Conservation (phyloP, 768 basidiomycete genomes). For the Ramaria sp. region DNA sequence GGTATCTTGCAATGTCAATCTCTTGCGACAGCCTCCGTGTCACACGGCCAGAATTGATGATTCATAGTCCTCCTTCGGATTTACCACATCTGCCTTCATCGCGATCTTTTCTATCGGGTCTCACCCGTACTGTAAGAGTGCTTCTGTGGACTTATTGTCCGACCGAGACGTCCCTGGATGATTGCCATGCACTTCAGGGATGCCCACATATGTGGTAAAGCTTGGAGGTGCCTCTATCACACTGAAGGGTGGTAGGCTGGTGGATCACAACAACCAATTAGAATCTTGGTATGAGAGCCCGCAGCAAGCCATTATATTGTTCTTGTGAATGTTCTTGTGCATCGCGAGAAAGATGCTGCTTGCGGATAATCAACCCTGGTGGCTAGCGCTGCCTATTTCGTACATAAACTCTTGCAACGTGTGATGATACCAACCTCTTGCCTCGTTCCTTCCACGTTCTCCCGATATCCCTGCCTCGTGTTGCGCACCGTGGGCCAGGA, state of each 20-base stretch:
- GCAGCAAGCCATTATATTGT: too few species aligned
- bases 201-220: too few species aligned
- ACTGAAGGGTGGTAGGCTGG: too few species aligned
- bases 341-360: neutral
- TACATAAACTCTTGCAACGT: neutral
- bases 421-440: neutral
- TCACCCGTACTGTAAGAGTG: too few species aligned
- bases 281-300: too few species aligned
- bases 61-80: neutral
- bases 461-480: conserved; percentile 1
- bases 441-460: conserved; percentile 9
- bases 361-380: neutral
- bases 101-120: neutral
- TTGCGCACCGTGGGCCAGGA: neutral
- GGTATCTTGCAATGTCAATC: neutral
- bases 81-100: neutral
- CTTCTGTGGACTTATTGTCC: too few species aligned
- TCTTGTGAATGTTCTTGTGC: neutral
- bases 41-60: neutral
- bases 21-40: neutral
- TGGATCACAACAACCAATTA: too few species aligned
- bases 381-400: neutral
- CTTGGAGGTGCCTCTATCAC: too few species aligned
- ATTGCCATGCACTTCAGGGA: too few species aligned
- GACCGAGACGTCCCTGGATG: too few species aligned